These are phyloP conservation scores for Prunus campanulata DNA, from an alignment of 306 rosid genomes.

Conservation along the genomic window DNA sequence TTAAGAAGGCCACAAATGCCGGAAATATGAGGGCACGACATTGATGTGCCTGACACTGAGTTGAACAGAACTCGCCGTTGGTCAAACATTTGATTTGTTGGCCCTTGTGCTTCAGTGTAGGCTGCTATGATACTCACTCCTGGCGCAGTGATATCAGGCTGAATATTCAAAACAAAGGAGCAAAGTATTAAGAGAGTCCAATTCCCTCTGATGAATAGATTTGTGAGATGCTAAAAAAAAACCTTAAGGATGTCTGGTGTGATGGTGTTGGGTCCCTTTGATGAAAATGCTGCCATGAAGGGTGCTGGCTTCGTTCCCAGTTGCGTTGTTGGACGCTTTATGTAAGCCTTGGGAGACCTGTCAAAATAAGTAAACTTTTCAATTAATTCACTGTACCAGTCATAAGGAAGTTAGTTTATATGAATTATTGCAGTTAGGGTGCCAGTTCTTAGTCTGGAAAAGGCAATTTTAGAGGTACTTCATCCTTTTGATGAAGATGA, in stretches of 20 bases:
- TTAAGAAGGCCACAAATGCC: constrained; percentile 73
- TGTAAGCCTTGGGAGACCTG: constrained; percentile 67
- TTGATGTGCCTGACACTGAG: constrained; percentile 86
- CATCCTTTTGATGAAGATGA: not conserved
- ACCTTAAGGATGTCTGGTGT: constrained; percentile 89
- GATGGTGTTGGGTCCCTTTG: constrained; percentile 72
- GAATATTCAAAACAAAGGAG: constrained; percentile 18
- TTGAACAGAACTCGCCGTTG: constrained; percentile 54
- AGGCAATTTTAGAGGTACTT: not conserved
- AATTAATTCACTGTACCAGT: not conserved
- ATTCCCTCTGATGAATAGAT: not conserved
- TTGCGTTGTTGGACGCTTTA: constrained; percentile 52
- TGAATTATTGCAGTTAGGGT: not conserved
- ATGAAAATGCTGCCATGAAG: constrained; percentile 89
- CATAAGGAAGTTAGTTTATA: too few species aligned
- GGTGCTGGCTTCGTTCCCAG: constrained; percentile 81
- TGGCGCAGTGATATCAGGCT: constrained; percentile 97
- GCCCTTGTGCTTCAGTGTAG: constrained; percentile 71
- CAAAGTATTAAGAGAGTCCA: not conserved
- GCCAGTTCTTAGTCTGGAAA: not conserved
- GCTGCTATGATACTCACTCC: constrained; percentile 93
- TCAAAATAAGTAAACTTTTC: not conserved
- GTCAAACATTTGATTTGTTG: constrained; percentile 68
- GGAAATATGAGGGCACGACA: constrained; percentile 93
- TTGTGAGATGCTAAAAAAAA: not conserved